Evolutionary conservation across 257 asterid species (phyloP), one percentile per base, ranked within the genome.

Genomic region (Gardenia jasminoides): DNA sequence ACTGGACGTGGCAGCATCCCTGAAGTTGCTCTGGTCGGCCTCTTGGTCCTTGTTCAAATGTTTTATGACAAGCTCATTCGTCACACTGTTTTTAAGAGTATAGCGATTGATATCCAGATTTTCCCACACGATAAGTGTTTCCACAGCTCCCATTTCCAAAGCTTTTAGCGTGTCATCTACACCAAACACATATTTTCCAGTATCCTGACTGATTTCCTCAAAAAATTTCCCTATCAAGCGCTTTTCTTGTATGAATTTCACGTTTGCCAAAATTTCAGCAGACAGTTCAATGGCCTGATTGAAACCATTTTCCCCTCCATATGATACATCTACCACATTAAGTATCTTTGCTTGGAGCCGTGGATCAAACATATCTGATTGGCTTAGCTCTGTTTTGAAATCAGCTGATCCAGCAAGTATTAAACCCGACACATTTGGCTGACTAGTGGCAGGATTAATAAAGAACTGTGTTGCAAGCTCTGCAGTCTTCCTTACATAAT

Each of bases 151-250:
- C 90, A 86, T 82, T 75, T 86, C 90, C 70, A 86, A 74, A 36
- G 79, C 88, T 72, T 86, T 86, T 44, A 86, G 81, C 10, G 90
- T 84, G 80, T 84, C 90, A 71, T 86, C 90, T 70, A 86, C 90
- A 24, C 88, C 90, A 43, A 86, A 86, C 5, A 84, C 90, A 72
- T 86, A 86, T 28, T 84, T 86, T 2, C 90, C 88, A 50, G 88
- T 86, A 58, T 86, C 90, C 76, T 84, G 90, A 78, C 90, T 84
- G 76, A 86, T 86, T 72, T 86, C 90, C 84, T 86, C 90, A 50
- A 86, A 86, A 78, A 84, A 86, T 52, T 86, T 86, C 58, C 90
- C 86, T 64, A 86, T 86, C 85, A 86, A 68, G 39, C 80, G 77
- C 86, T 86, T 86, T 69, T 86, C 90, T 50, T 86, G 90, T 61